phyloP scores from a whole-genome alignment of 2,329 filamentous ascomycete genomes.

The Botrytis byssoidea region DNA sequence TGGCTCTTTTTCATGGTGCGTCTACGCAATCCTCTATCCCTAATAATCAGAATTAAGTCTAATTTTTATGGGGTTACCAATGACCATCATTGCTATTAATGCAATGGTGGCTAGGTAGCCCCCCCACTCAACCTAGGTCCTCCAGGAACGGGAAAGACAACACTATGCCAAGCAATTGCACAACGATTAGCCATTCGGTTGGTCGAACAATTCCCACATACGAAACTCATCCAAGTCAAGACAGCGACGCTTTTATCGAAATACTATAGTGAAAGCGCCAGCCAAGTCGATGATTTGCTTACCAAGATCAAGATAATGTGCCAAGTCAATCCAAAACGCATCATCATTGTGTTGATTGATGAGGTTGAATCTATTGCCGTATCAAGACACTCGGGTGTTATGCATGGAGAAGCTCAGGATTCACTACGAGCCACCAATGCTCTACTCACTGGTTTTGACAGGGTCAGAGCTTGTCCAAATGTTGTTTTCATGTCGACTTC shows the following conservation, averaged over 20 bases:
- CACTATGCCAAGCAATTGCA: constrained; percentile 94
- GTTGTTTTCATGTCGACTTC: constrained; percentile 37
- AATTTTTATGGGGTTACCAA: not conserved
- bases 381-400: constrained; percentile 30
- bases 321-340: constrained; percentile 27
- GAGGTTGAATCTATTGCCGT: constrained; percentile 39
- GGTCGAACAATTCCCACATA: constrained; percentile 39
- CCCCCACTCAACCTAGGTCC: constrained; percentile 1
- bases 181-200: constrained; percentile 50
- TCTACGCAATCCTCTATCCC: not conserved
- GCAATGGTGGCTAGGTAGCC: not conserved
- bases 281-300: constrained; percentile 45
- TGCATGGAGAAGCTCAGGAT: constrained; percentile 35
- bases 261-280: constrained; percentile 49
- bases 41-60: not conserved
- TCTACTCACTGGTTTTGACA: constrained; percentile 37
- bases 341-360: constrained; percentile 39
- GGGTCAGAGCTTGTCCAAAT: constrained; percentile 30
- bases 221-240: constrained; percentile 47
- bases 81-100: not conserved
- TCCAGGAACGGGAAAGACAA: constrained; percentile 87
- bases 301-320: constrained; percentile 40
- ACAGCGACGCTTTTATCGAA: constrained; percentile 47
- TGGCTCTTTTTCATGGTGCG: constrained; percentile 86
- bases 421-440: constrained; percentile 38